These are phyloP conservation scores for Sporodiniella umbellata DNA, from an alignment of 371 early-diverging fungal genomes.

Conservation along the genomic window DNA sequence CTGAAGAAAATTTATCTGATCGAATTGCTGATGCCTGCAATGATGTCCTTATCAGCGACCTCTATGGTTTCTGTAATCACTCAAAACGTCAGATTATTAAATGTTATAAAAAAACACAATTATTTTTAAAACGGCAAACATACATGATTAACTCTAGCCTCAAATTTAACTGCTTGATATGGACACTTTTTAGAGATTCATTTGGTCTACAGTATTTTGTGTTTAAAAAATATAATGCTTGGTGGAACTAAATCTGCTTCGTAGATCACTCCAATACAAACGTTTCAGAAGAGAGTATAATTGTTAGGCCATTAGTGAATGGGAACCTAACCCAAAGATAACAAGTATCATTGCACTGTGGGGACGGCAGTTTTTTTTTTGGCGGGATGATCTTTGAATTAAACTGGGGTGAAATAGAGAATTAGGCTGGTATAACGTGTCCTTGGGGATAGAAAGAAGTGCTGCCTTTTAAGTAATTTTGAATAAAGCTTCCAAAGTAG, in stretches of 20 bases:
- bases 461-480: constrained; percentile 4
- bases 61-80: constrained; percentile 15
- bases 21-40: constrained; percentile 11
- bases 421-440: constrained; percentile 8
- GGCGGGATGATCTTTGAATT: constrained; percentile 8
- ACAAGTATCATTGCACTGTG: constrained; percentile 9
- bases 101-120: constrained; percentile 6
- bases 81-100: constrained; percentile 12
- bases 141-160: constrained; percentile 5
- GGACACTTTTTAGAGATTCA: constrained; percentile 8
- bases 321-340: constrained; percentile 10
- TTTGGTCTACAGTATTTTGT: constrained; percentile 9
- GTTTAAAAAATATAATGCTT: constrained; percentile 9
- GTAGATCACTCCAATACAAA: constrained; percentile 10
- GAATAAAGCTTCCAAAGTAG: constrained; percentile 6
- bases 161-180: constrained; percentile 4
- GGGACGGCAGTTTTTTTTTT: constrained; percentile 10
- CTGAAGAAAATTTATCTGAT: constrained; percentile 14
- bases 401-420: constrained; percentile 7
- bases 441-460: constrained; percentile 2
- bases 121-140: constrained; percentile 12
- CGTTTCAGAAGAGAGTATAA: constrained; percentile 10
- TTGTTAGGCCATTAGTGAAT: constrained; percentile 10
- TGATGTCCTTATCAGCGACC: constrained; percentile 12
- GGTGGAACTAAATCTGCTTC: constrained; percentile 7